phyloP scores from a whole-genome alignment of 1,284 basidiomycete species.

The Ustilago trichophora region DNA sequence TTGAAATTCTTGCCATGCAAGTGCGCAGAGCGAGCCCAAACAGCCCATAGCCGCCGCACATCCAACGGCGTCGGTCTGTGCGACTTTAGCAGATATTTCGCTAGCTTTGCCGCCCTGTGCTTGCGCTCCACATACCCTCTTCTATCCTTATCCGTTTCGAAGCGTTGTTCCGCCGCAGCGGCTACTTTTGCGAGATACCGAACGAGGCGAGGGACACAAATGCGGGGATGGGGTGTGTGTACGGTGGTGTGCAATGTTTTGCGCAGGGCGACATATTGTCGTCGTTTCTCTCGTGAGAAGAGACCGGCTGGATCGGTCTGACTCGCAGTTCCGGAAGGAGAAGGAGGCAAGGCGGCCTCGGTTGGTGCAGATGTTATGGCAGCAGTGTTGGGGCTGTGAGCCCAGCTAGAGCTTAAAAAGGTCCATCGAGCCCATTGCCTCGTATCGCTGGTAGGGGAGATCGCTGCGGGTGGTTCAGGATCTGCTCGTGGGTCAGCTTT shows the following conservation, averaged over 20 bases:
- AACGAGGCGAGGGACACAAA: slow-evolving; percentile 10
- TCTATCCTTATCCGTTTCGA: not conserved
- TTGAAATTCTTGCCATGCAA: no score
- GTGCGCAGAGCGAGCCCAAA: slow-evolving; percentile 25
- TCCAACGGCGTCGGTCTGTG: slow-evolving; percentile 11
- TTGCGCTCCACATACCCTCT: slow-evolving; percentile 7
- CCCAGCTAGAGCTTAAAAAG: slow-evolving; percentile 9
- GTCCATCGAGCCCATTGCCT: slow-evolving; percentile 20
- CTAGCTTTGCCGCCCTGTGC: slow-evolving; percentile 9
- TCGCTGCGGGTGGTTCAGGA: not conserved
- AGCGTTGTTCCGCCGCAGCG: not conserved
- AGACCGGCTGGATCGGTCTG: slow-evolving; percentile 14
- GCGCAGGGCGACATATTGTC: slow-evolving; percentile 13
- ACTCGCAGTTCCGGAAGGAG: not conserved
- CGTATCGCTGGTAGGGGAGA: not conserved
- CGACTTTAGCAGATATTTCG: slow-evolving; percentile 5
- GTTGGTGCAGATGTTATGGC: not conserved
- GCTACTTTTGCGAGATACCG: slow-evolving; percentile 10
- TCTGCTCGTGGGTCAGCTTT: not conserved
- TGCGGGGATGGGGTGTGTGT: slow-evolving; percentile 1
- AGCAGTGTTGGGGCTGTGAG: not conserved
- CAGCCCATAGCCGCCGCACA: slow-evolving; percentile 18
- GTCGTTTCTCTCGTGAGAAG: slow-evolving; percentile 19
- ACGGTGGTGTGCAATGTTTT: slow-evolving; percentile 11
- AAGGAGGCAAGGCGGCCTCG: not conserved